A percentile compares a stretch with the other conserved stretches of the same genome.
Conservation (phyloP, 306 rosid genomes). For the Castanospermum australe region DNA sequence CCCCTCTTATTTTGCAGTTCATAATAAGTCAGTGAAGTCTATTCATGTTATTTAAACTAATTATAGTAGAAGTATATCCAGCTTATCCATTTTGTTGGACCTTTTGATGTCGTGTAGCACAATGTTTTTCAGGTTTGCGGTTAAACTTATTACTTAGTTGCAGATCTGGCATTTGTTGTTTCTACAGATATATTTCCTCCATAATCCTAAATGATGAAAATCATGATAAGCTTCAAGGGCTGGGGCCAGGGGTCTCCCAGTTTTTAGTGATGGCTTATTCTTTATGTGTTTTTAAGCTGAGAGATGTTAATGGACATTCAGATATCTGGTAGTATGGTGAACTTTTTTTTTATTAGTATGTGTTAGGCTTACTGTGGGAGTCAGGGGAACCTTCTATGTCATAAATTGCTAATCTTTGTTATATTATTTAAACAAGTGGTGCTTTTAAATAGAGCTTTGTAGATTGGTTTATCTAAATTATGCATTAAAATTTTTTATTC, state of each 20-base stretch:
- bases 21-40: not conserved
- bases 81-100: slow-evolving; percentile 6
- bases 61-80: not conserved
- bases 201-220: not conserved
- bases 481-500: slow-evolving; percentile 9
- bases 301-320: not conserved
- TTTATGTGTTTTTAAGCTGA: not conserved
- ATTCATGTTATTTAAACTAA: not conserved
- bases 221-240: not conserved
- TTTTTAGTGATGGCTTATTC: slow-evolving; percentile 7
- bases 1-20: not conserved
- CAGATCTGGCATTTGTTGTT: slow-evolving; percentile 3
- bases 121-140: not conserved
- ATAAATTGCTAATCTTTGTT: not conserved
- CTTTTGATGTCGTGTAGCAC: not conserved
- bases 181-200: not conserved
- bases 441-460: not conserved
- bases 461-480: not conserved
- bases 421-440: not conserved
- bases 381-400: not conserved
- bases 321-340: slow-evolving; percentile 7
- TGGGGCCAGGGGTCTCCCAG: slow-evolving; percentile 2
- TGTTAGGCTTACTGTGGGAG: not conserved
- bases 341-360: not conserved
- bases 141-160: not conserved